phyloP scores from a whole-genome alignment of 164 flowering plant genomes.

The Buxus sempervirens region DNA sequence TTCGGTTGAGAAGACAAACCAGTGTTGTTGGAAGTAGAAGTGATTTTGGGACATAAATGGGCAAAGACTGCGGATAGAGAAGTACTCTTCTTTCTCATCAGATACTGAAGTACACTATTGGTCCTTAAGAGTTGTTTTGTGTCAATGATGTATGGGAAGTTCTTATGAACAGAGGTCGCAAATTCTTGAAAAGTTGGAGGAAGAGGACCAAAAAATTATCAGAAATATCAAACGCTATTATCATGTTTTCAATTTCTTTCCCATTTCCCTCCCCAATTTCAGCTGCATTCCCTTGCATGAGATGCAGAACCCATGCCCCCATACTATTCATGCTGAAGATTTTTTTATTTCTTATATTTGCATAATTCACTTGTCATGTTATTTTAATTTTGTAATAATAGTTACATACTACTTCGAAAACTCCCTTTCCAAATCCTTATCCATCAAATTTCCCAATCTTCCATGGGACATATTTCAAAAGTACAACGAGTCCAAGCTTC shows the following conservation, averaged over 20 bases:
- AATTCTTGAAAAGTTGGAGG: constrained; percentile 73
- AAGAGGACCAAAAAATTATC: constrained; percentile 69
- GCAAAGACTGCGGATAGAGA: constrained; percentile 77
- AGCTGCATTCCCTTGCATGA: neutral
- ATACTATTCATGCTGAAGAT: no score
- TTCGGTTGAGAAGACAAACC: constrained; percentile 15
- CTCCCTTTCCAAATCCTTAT: neutral
- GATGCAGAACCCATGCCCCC: neutral
- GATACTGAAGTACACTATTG: constrained; percentile 29
- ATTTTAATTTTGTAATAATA: no score
- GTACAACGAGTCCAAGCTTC: neutral
- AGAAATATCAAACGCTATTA: neutral
- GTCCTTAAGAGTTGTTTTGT: constrained; percentile 71
- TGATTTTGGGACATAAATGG: constrained; percentile 63
- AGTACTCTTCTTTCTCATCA: constrained; percentile 58
- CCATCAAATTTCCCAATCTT: neutral
- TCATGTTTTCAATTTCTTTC: neutral
- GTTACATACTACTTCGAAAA: no score
- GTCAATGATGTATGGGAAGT: constrained; percentile 65
- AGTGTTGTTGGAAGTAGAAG: constrained; percentile 23
- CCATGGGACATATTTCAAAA: neutral
- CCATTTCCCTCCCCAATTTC: neutral
- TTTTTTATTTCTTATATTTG: no score
- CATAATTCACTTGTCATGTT: no score
- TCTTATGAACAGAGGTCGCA: constrained; percentile 51